Percentiles rank a stretch among this genome's conserved stretches.
Conservation (phyloP, 345 rosid species). For the Salix exigua region DNA sequence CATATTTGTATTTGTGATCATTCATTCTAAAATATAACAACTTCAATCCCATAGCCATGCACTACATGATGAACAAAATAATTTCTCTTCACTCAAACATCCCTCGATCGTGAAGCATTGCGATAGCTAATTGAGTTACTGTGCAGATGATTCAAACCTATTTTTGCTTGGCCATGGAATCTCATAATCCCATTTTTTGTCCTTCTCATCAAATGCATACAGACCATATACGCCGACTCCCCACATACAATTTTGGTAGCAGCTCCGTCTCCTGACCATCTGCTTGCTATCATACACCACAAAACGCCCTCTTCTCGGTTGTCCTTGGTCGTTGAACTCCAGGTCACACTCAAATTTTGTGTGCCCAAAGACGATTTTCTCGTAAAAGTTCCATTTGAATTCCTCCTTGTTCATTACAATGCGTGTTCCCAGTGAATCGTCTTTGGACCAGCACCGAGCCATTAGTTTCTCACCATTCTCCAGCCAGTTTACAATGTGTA, state of each 20-base stretch:
- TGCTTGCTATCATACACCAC: constrained; percentile 2
- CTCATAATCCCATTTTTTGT: constrained; percentile 9
- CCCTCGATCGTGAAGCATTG: too few relatives aligned
- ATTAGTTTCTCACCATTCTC: neutral
- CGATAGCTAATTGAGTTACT: too few relatives aligned
- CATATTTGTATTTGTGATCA: too few relatives aligned
- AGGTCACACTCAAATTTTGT: neutral
- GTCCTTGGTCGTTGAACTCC: neutral
- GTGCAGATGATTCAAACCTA: neutral
- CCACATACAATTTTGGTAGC: constrained; percentile 9
- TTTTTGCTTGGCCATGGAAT: constrained; percentile 5
- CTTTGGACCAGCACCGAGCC: constrained; percentile 4
- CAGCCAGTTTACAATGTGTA: neutral
- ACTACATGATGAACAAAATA: too few relatives aligned
- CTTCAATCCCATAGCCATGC: too few relatives aligned
- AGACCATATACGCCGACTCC: constrained; percentile 11
- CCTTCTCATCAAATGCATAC: constrained; percentile 9
- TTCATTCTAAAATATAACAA: too few relatives aligned
- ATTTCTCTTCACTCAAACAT: too few relatives aligned
- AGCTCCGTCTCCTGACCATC: constrained; percentile 2
- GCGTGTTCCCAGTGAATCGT: neutral
- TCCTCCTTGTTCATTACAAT: neutral
- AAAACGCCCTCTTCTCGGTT: constrained; percentile 3
- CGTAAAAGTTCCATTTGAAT: neutral
- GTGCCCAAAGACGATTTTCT: neutral